Evolutionary conservation across 345 rosid genomes (phyloP).

Genomic region (Kandelia obovata): DNA sequence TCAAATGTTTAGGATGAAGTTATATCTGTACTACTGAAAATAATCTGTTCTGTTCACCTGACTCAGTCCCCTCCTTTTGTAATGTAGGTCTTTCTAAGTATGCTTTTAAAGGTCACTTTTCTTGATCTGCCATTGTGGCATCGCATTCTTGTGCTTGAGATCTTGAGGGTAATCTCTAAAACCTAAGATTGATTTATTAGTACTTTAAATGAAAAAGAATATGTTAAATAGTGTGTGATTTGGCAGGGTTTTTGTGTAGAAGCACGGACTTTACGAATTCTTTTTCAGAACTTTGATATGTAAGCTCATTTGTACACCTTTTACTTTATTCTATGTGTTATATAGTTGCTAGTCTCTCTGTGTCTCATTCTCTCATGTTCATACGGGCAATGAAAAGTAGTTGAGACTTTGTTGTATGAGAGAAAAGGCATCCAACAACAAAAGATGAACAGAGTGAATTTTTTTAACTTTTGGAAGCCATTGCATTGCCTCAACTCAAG

Average conservation of each 20-base stretch:
- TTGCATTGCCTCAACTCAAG: too few relatives aligned
- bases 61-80: not conserved
- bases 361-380: not conserved
- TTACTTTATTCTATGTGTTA: constrained; percentile 23
- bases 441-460: not conserved
- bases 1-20: constrained; percentile 1
- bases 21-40: not conserved
- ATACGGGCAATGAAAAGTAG: not conserved
- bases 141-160: constrained; percentile 98
- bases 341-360: not conserved
- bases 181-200: not conserved
- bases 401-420: not conserved
- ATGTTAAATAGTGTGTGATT: constrained; percentile 21
- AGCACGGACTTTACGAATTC: constrained; percentile 73
- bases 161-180: constrained; percentile 70
- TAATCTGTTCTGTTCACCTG: too few relatives aligned
- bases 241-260: constrained; percentile 96
- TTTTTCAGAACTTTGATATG: constrained; percentile 97
- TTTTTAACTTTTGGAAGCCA: too few relatives aligned
- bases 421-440: not conserved
- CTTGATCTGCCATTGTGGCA: constrained; percentile 97
- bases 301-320: constrained; percentile 36
- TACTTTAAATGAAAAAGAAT: not conserved
- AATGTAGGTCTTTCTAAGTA: constrained; percentile 90
- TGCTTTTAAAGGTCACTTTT: constrained; percentile 86